phyloP scores from a whole-genome alignment of 2,329 filamentous ascomycete species.

The Exophiala sideris region DNA sequence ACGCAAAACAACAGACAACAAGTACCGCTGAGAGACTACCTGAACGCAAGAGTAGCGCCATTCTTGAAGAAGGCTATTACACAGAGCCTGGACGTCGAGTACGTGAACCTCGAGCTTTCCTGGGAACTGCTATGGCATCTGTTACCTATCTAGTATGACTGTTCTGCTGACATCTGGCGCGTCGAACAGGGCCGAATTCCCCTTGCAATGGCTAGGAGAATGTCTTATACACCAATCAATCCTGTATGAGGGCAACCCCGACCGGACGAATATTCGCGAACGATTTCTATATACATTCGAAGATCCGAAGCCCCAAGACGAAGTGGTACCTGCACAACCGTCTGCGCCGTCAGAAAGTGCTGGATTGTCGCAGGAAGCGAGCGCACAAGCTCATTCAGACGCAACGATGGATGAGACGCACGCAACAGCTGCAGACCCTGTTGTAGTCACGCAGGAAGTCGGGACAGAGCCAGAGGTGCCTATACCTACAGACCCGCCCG shows the following conservation, averaged over 20 bases:
- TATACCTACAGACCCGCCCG: neutral
- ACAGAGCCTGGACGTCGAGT: constrained; percentile 27
- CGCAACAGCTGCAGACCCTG: neutral
- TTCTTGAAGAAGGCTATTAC: constrained; percentile 28
- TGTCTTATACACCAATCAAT: constrained; percentile 29
- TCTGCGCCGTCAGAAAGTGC: constrained; percentile 4
- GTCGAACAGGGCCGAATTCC: constrained; percentile 25
- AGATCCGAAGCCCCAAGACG: constrained; percentile 16
- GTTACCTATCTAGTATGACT: no score
- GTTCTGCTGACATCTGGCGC: no score
- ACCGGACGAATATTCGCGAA: constrained; percentile 27
- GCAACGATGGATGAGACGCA: constrained; percentile 9
- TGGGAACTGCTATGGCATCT: no score
- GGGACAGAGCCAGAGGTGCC: neutral
- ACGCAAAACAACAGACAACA: constrained; percentile 20
- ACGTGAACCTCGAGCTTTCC: constrained; percentile 2
- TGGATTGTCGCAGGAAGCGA: neutral
- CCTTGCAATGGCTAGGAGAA: constrained; percentile 30
- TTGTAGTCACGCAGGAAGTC: neutral
- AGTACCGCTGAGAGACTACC: constrained; percentile 27
- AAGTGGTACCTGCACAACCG: constrained; percentile 2
- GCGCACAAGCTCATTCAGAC: constrained; percentile 2
- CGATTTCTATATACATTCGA: constrained; percentile 27
- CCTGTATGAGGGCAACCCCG: constrained; percentile 28
- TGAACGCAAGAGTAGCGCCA: constrained; percentile 26